These are phyloP conservation scores for Sugiyamaella floridensis DNA, from an alignment of 805 yeast species.

Conservation along the genomic window DNA sequence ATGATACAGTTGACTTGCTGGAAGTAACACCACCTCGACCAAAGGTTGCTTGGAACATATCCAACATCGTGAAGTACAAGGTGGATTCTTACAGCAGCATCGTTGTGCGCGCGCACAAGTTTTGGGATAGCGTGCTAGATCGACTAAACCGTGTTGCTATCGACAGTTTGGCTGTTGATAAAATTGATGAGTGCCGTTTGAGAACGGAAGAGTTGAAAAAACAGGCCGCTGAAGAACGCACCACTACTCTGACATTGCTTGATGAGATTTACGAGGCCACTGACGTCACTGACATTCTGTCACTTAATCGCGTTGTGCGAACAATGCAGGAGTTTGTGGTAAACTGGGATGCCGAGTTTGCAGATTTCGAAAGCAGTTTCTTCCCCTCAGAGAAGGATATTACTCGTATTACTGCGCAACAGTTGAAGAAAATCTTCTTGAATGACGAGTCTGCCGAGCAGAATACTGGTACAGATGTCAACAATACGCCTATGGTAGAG, in stretches of 20 bases:
- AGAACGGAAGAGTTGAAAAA: slow-evolving; percentile 52
- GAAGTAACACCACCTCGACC: slow-evolving; percentile 75
- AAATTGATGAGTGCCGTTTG: slow-evolving; percentile 59
- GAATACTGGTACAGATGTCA: slow-evolving; percentile 7
- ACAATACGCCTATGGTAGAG: not conserved
- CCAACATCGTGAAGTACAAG: slow-evolving; percentile 61
- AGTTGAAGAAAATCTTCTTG: slow-evolving; percentile 64
- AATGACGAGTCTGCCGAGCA: slow-evolving; percentile 36
- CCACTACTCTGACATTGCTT: slow-evolving; percentile 39
- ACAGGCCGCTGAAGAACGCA: slow-evolving; percentile 46
- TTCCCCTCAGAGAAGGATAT: slow-evolving; percentile 92
- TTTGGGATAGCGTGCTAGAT: slow-evolving; percentile 66
- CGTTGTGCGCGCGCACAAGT: slow-evolving; percentile 44
- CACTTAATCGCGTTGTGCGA: slow-evolving; percentile 62
- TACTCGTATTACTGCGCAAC: slow-evolving; percentile 81
- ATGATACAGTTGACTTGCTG: slow-evolving; percentile 64
- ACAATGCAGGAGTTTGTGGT: slow-evolving; percentile 75
- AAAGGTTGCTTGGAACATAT: slow-evolving; percentile 63
- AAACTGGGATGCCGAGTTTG: slow-evolving; percentile 79
- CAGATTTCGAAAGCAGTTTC: slow-evolving; percentile 67
- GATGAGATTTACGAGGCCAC: slow-evolving; percentile 48
- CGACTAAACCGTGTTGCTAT: slow-evolving; percentile 72
- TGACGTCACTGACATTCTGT: slow-evolving; percentile 57
- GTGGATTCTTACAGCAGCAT: slow-evolving; percentile 53
- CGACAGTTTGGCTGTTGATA: slow-evolving; percentile 65